phyloP scores from a whole-genome alignment of 768 basidiomycete species.

The Suillus paluster region DNA sequence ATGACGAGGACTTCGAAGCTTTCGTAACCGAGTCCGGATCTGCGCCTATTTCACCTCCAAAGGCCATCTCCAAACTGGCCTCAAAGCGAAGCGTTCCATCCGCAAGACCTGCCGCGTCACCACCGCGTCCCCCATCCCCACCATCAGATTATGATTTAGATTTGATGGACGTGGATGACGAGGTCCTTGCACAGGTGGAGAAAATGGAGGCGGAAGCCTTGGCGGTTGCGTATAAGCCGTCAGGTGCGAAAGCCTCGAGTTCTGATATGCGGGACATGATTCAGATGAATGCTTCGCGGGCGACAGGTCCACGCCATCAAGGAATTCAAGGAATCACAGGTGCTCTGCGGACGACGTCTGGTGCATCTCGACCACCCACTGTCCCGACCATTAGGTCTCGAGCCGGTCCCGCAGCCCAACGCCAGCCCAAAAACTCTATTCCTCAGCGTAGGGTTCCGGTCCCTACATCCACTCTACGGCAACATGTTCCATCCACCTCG shows the following conservation, averaged over 20 bases:
- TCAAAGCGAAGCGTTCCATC: constrained; percentile 8
- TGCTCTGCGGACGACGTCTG: background rate
- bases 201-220: constrained; percentile 28
- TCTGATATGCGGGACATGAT: background rate
- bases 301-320: background rate
- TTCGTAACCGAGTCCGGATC: constrained; percentile 12
- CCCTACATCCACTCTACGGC: background rate
- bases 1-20: constrained; percentile 26
- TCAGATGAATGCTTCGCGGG: background rate
- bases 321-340: background rate
- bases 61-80: constrained; percentile 3
- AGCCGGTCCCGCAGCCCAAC: background rate
- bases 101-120: constrained; percentile 7
- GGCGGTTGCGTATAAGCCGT: constrained; percentile 6
- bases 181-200: constrained; percentile 43
- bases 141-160: constrained; percentile 38
- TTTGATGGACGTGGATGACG: constrained; percentile 41
- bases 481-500: background rate
- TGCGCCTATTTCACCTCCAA: constrained; percentile 17
- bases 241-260: background rate
- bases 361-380: background rate
- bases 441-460: background rate
- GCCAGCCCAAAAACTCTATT: background rate
- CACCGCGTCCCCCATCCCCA: constrained; percentile 24
- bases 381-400: background rate